Base-by-base conservation (phyloP, 805 yeast genomes). In the Ogataea pilisensis region DNA sequence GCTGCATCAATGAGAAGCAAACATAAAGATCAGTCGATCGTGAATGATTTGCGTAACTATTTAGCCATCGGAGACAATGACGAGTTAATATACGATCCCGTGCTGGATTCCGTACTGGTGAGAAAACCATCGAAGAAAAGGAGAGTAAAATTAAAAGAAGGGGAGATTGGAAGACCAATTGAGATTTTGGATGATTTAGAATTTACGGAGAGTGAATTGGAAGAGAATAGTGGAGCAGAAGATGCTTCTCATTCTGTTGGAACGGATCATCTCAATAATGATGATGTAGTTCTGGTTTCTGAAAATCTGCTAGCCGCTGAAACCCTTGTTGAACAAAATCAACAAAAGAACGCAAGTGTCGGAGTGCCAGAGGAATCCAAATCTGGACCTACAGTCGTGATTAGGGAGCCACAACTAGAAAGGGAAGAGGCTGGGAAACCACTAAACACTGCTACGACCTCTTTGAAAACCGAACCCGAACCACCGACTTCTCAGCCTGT, bases 1-100 rank as follows among this genome's bases (percentile, higher is more conserved):
- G n/a, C n/a, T n/a, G n/a, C n/a, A n/a, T n/a, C n/a, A n/a, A n/a
- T n/a, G n/a, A n/a, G n/a, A n/a, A n/a, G n/a, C n/a, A n/a, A n/a
- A n/a, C n/a, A n/a, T n/a, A 22, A 22, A 22, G 26, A 22, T 22
- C 9, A 22, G 26, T 36, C 38, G 13, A 25, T 35, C 3, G 3
- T 32, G 20, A 30, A 37, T 27, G 47, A 44, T 22, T 42, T 45
- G 4, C n/a, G 39, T 19, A 44, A 44, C 32, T 42, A 44, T 29
- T 3, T 28, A 16, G 17, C 21, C 13, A 19, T 26, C 30, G 38
- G 26, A 6, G 42, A 35, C 24, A 34, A 28, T 12, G 38, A 40
- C 12, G 34, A 30, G 12, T 31, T 34, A 3, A 17, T 34, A 7
- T 34, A 26, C 17, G 30, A n/a, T 26, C 30, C 35, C 7, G 14